Percentiles rank a stretch among this genome's conserved stretches.
Conservation (phyloP, 2,329 filamentous ascomycete genomes). For the Acephala macrosclerotiorum region DNA sequence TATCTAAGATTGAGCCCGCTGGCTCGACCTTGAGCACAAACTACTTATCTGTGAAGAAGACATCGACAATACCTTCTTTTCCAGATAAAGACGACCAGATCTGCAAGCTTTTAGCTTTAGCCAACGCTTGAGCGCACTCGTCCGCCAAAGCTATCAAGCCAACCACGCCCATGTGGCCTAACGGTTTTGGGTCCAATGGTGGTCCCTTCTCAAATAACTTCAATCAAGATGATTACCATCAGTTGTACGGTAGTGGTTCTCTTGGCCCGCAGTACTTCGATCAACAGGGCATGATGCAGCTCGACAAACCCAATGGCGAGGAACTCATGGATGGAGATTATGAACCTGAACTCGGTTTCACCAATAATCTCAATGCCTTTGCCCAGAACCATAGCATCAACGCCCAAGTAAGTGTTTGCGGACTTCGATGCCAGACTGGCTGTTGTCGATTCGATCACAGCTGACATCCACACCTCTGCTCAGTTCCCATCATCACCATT, state of each 20-base stretch:
- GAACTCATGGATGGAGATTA: conserved; percentile 29
- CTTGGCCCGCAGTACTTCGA: conserved; percentile 33
- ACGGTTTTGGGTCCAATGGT: conserved; percentile 39
- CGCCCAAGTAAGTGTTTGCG: conserved; percentile 35
- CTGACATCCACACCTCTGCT: conserved; percentile 3
- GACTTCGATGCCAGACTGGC: conserved; percentile 1
- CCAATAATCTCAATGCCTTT: conserved; percentile 33
- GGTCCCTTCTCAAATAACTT: conserved; percentile 34
- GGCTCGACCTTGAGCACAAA: not conserved
- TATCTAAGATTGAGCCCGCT: not conserved
- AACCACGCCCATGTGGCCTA: conserved; percentile 38
- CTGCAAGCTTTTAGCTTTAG: not conserved
- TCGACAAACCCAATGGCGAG: conserved; percentile 30
- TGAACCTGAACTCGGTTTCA: conserved; percentile 34
- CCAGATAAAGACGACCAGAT: too few relatives aligned
- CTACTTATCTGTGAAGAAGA: not conserved
- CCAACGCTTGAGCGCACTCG: not conserved
- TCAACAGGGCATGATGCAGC: conserved; percentile 30
- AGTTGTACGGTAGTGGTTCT: conserved; percentile 25
- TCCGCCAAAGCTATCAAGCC: not conserved
- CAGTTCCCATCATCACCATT: conserved; percentile 37
- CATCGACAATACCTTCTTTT: too few relatives aligned
- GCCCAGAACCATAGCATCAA: conserved; percentile 37
- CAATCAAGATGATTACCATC: conserved; percentile 36
- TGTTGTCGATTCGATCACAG: conserved; percentile 12